Evolutionary conservation across 2,329 filamentous ascomycete genomes (phyloP), one percentile per base, ranked within the genome.

Genomic region (Acrocalymma vagum): DNA sequence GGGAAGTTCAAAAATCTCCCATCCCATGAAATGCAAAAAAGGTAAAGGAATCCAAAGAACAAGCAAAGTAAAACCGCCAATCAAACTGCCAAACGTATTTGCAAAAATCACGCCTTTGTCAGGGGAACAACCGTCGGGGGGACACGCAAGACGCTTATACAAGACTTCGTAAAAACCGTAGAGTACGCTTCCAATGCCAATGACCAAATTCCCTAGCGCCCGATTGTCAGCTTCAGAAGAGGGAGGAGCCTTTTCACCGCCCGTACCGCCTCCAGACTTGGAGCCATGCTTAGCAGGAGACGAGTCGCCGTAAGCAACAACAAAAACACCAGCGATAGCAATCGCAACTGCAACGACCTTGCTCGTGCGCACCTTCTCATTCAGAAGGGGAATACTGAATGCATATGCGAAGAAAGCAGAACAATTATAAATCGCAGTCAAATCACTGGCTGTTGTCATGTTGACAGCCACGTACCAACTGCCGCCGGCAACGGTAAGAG

Each of bases 371-470:
- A 96, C 73, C 53, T 87, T 90, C 70, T 99, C 94, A 42, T 88
- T 85, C 3, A 99, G 78, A 13, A 99, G 73, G 1, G 92, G 91
- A 29, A 99, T 91, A 29, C 89, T 95, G 67, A 99, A 99, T 9
- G 90, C 93, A 66, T 99, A 99, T 32, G 94, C 94, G 69, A 99
- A 99, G 73, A 99, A 99, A 43, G 94, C 93, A 37, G 90, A 95
- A 78, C 94, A 99, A 74, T 99, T 99, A 80, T 99, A 99, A 59
- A 99, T 99, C 38, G 94, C 94, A 1, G 94, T 99, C 58, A 99
- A 74, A 70, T 99, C 94, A 53, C 88, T 91, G 3, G 94, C 88
- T 3, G 89, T 96, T 1, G 94, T 99, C 77, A 96, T 74, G 71
- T 90, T 89, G 43, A 99, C 93, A 11, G 94, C 93, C 23, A 97